Evolutionary conservation across 257 asterid genomes (phyloP), one percentile per base, ranked within the genome.

Genomic region (Asclepias syriaca): DNA sequence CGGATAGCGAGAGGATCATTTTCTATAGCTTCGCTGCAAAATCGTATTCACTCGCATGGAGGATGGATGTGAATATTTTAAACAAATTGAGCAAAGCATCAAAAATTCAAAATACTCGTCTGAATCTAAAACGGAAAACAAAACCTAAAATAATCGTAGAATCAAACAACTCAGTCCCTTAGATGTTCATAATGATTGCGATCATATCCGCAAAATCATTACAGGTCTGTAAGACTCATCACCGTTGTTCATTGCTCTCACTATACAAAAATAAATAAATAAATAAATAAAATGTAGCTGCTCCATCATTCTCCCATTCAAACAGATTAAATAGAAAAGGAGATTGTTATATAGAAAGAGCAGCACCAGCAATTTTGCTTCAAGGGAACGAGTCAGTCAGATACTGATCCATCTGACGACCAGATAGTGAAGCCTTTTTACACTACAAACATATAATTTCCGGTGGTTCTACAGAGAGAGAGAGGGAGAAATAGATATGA

Each of bases 301-400:
- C 84, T 75, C 79, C 46, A 46, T 53, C 72, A 70, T 75, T 63
- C 80, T 82, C 82, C 83, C 0, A 34, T 63, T 34, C 68, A 68
- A 75, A 40, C 74, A 76, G 64, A 66, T 7, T 5, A 27, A 69
- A 8, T 11, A 69, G 53, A 32, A 21, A 58, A 6, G 60, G 72
- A 59, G 72, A 14, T 8, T 5, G 8, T 60, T 15, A 15, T 18
- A 15, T 19, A 55, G 15, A 73, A 63, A 68, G 80, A 77, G 82
- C 87, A 78, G 66, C 90, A 88, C 16, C 14, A 3, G 3, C 43
- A 10, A 4, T 90, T 0, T 90, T 21, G 95, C 93, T 90, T 88
- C 95, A 46, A 87, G 92, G 96, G 94, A 89, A 87, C 90, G 94
- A 89, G 92, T 82, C 74, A 49, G 67, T 64, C 80, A 75, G 92